Base-by-base conservation (phyloP, 495 filamentous ascomycete species). In the Lasiosphaeriaceae sp. region DNA sequence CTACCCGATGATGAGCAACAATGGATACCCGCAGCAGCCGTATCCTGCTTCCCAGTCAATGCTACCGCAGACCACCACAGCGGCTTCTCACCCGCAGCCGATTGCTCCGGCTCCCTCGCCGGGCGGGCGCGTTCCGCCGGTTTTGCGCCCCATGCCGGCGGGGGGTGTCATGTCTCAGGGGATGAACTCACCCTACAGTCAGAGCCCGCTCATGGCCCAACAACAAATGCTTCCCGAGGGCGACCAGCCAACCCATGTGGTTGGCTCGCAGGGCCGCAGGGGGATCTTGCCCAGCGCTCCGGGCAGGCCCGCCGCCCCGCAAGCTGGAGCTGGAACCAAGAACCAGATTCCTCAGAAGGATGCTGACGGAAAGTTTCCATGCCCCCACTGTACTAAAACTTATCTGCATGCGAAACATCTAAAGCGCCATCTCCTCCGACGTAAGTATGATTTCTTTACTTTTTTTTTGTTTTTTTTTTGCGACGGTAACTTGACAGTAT, bases 391-490 rank as follows among this genome's bases (percentile, higher is more conserved):
- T 72, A 94, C 87, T 66, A 98, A 97, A 78, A 96, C 90, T 8
- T 98, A 98, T 72, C 83, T 97, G 50, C 94, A 98, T 72, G 88
- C 91, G 31, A 98, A 98, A 78, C 94, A 98, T 72, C 75, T 98
- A 56, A 98, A 98, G 80, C 84, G 94, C 59, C 94, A 98, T 80
- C 79, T 97, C 19, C 79, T 97, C 52, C 79, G 94, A 77, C 94
- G 92, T 96, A 82, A 91, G 92, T 88, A 58, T 46, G 55, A 46
- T 47, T 45, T 22, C 44, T 53, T 48, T 68, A 37, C n/a, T n/a
- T n/a, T n/a, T n/a, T n/a, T n/a, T n/a, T n/a, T 9, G 23, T 54
- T 57, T 31, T 46, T 54, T 37, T 37, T 22, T 61, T 31, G 53
- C 67, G 54, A 64, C 60, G 54, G 50, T 47, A 54, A 64, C 55